phyloP scores from a whole-genome alignment of 768 basidiomycete species.

The Mrakia hoshinonis region DNA sequence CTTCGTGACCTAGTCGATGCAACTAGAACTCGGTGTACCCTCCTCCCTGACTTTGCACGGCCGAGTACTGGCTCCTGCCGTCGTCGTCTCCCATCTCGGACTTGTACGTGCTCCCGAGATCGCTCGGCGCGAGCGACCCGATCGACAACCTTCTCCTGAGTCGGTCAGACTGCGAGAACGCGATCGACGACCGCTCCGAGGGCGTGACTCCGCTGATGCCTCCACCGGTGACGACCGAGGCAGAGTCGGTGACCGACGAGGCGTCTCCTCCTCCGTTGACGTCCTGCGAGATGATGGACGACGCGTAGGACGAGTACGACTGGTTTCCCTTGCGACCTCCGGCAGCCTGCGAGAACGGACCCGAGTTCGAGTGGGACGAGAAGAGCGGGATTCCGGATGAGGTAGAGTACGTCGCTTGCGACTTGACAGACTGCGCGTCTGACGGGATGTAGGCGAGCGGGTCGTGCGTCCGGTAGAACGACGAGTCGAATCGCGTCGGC shows the following conservation, averaged over 20 bases:
- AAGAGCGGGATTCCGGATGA: slow-evolving; percentile 86
- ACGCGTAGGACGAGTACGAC: slow-evolving; percentile 28
- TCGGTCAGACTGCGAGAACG: slow-evolving; percentile 85
- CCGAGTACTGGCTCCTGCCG: slow-evolving; percentile 36
- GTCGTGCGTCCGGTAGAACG: slow-evolving; percentile 93
- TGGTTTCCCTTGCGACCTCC: slow-evolving; percentile 25
- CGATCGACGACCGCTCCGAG: slow-evolving; percentile 46
- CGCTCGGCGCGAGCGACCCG: slow-evolving; percentile 35
- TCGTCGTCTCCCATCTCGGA: slow-evolving; percentile 36
- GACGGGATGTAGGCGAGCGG: slow-evolving; percentile 87
- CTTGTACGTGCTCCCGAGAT: slow-evolving; percentile 39
- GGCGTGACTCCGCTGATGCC: slow-evolving; percentile 18
- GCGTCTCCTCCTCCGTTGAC: slow-evolving; percentile 44
- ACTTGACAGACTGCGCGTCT: slow-evolving; percentile 89
- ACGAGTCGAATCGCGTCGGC: slow-evolving; percentile 87
- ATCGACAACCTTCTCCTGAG: slow-evolving; percentile 45
- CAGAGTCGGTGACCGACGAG: slow-evolving; percentile 48
- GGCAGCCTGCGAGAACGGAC: slow-evolving; percentile 46
- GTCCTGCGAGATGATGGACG: slow-evolving; percentile 79
- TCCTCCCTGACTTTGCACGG: slow-evolving; percentile 37
- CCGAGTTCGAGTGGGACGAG: slow-evolving; percentile 42
- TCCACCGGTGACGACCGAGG: slow-evolving; percentile 52
- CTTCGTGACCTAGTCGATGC: background rate
- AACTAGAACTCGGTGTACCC: slow-evolving; percentile 26
- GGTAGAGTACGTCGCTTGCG: slow-evolving; percentile 73